Percentiles rank a stretch among this genome's conserved stretches.
These are phyloP conservation scores for Dothiorella sarmentorum DNA, from an alignment of 2,329 filamentous ascomycete species.

Conservation along the genomic window DNA sequence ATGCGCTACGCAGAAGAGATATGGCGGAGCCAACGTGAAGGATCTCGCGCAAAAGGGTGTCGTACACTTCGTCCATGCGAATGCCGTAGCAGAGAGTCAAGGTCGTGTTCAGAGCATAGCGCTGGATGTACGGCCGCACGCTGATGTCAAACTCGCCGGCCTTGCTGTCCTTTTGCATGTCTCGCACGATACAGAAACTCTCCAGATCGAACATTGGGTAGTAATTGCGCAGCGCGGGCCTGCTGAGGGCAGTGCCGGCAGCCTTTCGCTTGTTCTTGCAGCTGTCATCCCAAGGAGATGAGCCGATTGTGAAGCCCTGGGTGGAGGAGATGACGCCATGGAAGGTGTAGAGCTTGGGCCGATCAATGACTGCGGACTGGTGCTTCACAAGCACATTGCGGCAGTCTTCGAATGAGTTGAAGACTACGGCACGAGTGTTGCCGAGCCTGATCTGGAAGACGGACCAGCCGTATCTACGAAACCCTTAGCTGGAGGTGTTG, in stretches of 20 bases:
- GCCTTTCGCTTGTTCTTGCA: slow-evolving; percentile 54
- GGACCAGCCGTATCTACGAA: slow-evolving; percentile 44
- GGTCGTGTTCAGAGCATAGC: slow-evolving; percentile 54
- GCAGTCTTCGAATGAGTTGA: slow-evolving; percentile 53
- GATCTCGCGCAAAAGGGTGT: slow-evolving; percentile 51
- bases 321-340: slow-evolving; percentile 52
- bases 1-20: slow-evolving; percentile 48
- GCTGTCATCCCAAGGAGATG: slow-evolving; percentile 52
- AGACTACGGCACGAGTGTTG: slow-evolving; percentile 51
- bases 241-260: slow-evolving; percentile 46
- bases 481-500: slow-evolving; percentile 24
- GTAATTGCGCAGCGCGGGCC: slow-evolving; percentile 48
- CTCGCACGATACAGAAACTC: slow-evolving; percentile 49
- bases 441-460: slow-evolving; percentile 54
- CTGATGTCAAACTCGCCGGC: slow-evolving; percentile 43
- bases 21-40: slow-evolving; percentile 53
- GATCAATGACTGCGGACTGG: slow-evolving; percentile 50
- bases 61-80: slow-evolving; percentile 53
- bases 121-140: slow-evolving; percentile 51
- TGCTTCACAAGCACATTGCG: slow-evolving; percentile 50
- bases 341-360: slow-evolving; percentile 53
- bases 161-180: slow-evolving; percentile 45
- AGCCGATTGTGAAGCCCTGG: slow-evolving; percentile 56
- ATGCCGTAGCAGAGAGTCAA: slow-evolving; percentile 55
- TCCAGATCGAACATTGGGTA: slow-evolving; percentile 55